These are phyloP conservation scores for Solanum hybrid DNA, from an alignment of 305 asterid genomes.

Conservation along the genomic window DNA sequence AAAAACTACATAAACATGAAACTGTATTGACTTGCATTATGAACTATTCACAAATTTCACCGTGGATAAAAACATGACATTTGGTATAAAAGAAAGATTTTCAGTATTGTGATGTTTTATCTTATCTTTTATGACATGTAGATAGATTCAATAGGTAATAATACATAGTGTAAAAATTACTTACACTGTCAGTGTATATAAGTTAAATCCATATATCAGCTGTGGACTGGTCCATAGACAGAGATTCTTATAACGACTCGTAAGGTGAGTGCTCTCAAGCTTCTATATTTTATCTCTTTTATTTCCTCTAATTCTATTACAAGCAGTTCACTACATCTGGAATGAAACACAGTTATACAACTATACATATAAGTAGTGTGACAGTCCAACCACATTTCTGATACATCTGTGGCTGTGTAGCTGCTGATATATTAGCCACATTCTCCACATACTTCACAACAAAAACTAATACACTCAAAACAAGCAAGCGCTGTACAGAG, in stretches of 20 bases:
- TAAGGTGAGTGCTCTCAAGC: background rate
- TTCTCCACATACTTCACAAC: constrained; percentile 37
- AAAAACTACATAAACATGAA: no score
- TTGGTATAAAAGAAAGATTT: background rate
- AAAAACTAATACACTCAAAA: constrained; percentile 50
- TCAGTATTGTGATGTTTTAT: background rate
- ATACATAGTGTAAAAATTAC: no score
- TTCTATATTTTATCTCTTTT: background rate
- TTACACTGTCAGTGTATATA: background rate
- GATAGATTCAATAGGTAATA: no score
- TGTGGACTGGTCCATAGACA: background rate
- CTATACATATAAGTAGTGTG: background rate
- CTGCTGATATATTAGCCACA: background rate
- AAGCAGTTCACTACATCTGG: background rate
- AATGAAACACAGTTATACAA: background rate
- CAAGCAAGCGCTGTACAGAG: constrained; percentile 72
- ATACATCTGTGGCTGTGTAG: background rate
- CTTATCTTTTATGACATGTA: background rate
- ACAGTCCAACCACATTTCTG: background rate
- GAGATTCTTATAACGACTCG: background rate
- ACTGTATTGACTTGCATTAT: background rate
- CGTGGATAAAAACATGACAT: background rate
- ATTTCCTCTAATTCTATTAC: background rate
- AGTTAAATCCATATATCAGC: background rate
- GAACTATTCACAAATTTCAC: background rate